These are phyloP conservation scores for Crithidia fasciculata DNA, from an alignment of 208 protist genomes.

Conservation along the genomic window DNA sequence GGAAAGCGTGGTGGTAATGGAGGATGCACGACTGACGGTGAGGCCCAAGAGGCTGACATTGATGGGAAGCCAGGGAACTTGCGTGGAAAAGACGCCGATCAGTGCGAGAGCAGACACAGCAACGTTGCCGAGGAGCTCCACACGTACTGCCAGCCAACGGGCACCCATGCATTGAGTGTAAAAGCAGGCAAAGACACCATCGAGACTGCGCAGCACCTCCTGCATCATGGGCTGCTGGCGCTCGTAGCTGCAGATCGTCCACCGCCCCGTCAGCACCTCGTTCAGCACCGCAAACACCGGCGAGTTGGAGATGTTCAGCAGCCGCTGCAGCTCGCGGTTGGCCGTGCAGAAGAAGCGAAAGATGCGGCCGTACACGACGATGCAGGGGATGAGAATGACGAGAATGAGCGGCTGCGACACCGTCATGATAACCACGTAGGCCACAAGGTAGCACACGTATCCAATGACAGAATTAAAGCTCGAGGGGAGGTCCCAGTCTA, in stretches of 20 bases:
- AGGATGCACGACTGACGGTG: constrained; percentile 60
- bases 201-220: constrained; percentile 45
- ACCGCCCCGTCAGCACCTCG: constrained; percentile 65
- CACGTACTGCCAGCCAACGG: constrained; percentile 87
- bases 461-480: constrained; percentile 35
- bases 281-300: constrained; percentile 84
- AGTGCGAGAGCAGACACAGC: constrained; percentile 55
- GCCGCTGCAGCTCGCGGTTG: constrained; percentile 85
- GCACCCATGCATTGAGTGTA: constrained; percentile 51
- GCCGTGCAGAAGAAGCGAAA: constrained; percentile 67
- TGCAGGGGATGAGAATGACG: constrained; percentile 54
- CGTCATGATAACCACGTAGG: constrained; percentile 49
- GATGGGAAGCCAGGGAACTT: constrained; percentile 23
- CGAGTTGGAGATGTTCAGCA: constrained; percentile 75
- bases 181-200: constrained; percentile 45
- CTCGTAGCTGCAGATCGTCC: constrained; percentile 90
- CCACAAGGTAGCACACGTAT: constrained; percentile 39
- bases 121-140: constrained; percentile 85
- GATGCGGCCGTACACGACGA: constrained; percentile 68
- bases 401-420: constrained; percentile 52
- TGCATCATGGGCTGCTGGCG: constrained; percentile 62
- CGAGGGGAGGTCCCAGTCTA: constrained; percentile 71
- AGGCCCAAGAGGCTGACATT: constrained; percentile 61
- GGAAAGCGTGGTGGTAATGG: constrained; percentile 57
- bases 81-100: constrained; percentile 46